Base-by-base conservation (phyloP, 164 flowering plant genomes). In the Vitis riparia region DNA sequence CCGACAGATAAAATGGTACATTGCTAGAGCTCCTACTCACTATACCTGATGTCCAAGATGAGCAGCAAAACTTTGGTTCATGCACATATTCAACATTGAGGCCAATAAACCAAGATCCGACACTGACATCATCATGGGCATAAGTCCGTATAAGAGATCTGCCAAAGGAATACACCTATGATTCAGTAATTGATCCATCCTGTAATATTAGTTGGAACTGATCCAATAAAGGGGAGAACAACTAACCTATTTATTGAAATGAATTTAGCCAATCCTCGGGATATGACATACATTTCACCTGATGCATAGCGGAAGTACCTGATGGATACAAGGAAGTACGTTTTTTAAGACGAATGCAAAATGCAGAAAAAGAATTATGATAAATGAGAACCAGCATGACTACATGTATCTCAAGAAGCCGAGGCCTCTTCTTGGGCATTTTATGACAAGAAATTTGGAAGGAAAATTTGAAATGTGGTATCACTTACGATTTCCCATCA, bases 221-320 rank as follows among this genome's bases (percentile, higher is more conserved):
- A 23, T 23, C 2, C 11, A 60, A 60, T 13, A 3, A 58, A 66
- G 1, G 48, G 13, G 12, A 74, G 52, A 57, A 30, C 63, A 16
- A 10, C 70, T 62, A 3, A 90, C 98, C 91, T 91, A 80, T 93
- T 95, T 76, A 93, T 91, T 65, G 98, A 91, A 55, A 95, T 65
- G 69, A 87, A 95, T 76, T 86, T 89, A 23, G 97, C 99, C 76
- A 95, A 73, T n/a, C 92, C 92, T 79, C 76, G 84, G 49, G 99
- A 89, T 74, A 95, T 83, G 62, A 83, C 93, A 81, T 81, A 91
- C 75, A 93, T 78, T 79, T 95, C 98, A 32, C 97, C 97, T 32
- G 97, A 93, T 56, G 99, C 98, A 88, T 95, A 96, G 53, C 90
- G 88, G 53, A 95, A 87, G 79, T 95, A 95, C 74, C 99, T 95